Base-by-base conservation (phyloP, 1,284 basidiomycete genomes). In the Polyporus tsugae region DNA sequence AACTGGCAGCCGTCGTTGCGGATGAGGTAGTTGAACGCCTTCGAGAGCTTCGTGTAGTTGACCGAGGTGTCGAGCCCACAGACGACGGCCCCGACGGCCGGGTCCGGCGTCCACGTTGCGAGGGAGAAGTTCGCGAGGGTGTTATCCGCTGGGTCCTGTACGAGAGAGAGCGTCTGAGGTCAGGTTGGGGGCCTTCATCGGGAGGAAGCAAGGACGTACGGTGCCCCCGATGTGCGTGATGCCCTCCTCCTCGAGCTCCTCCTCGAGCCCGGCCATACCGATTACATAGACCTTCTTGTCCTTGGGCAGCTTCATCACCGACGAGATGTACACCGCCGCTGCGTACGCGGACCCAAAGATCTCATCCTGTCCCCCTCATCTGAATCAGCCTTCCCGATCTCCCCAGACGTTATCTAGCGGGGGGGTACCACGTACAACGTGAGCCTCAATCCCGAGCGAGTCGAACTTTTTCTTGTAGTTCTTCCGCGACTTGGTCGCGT, bases 211-310 rank as follows among this genome's bases (percentile, higher is more conserved):
- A n/a, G 39, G 1, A 73, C 88, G 74, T 75, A 96, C 96, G 33
- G 95, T 96, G 69, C 98, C 98, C 39, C 98, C 98, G 60, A 91
- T 82, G 79, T 89, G 91, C 11, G 84, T 77, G 63, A 99, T 86
- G 10, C 95, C 96, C 75, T 97, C 95, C 36, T 91, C 89, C 33
- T 83, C 86, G 60, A 99, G 84, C 82, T 99, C 98, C 75, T 99
- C 94, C 80, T 99, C 97, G 53, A 99, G 83, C 0, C 97, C 97
- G 53, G 86, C 80, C 90, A 96, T 95, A 2, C 98, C 98, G 67
- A 99, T 93, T 15, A 99, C 95, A 80, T 97, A 99, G 7, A 98
- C 97, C 79, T 95, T 96, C 83, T 98, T 95, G 79, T 95, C 89
- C 74, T 92, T 92, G 11, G 95, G 95, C 71, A 98, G 87, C 72